A percentile compares a stretch with the other conserved stretches of the same genome.
phyloP scores from a whole-genome alignment of 2,329 filamentous ascomycete species.

The Ceratocystis variospora region DNA sequence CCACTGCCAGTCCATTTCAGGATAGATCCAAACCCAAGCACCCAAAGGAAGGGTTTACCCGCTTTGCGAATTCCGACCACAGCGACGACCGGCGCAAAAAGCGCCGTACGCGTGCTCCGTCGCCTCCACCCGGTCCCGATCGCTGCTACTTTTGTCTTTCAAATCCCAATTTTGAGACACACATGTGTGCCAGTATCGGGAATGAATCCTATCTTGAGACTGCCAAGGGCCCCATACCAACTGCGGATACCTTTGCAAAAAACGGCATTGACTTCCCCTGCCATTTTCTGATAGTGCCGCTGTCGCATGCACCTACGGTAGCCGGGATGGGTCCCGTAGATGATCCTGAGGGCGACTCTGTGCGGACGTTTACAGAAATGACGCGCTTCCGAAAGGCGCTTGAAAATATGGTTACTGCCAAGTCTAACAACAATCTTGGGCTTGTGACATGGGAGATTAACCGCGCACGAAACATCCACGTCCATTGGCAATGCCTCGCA shows the following conservation, averaged over 20 bases:
- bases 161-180: slow-evolving; percentile 67
- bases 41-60: slow-evolving; percentile 22
- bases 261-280: slow-evolving; percentile 60
- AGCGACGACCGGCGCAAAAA: slow-evolving; percentile 33
- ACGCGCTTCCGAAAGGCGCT: slow-evolving; percentile 60
- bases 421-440: slow-evolving; percentile 49
- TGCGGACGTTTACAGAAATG: slow-evolving; percentile 66
- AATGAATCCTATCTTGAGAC: slow-evolving; percentile 79
- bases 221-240: slow-evolving; percentile 78
- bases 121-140: slow-evolving; percentile 54
- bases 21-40: neutral
- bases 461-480: slow-evolving; percentile 65
- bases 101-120: slow-evolving; percentile 33
- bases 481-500: slow-evolving; percentile 88
- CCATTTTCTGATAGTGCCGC: slow-evolving; percentile 83
- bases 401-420: slow-evolving; percentile 59
- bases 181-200: slow-evolving; percentile 82
- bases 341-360: slow-evolving; percentile 39
- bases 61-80: slow-evolving; percentile 26
- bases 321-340: slow-evolving; percentile 45
- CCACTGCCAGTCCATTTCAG: slow-evolving; percentile 60
- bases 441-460: slow-evolving; percentile 88
- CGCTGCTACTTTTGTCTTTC: slow-evolving; percentile 93
- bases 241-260: slow-evolving; percentile 48
- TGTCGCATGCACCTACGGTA: slow-evolving; percentile 68